A percentile compares a stretch with the other conserved stretches of the same genome.
Conservation (phyloP, 129 eudicot genomes). For the Logfia minima region DNA sequence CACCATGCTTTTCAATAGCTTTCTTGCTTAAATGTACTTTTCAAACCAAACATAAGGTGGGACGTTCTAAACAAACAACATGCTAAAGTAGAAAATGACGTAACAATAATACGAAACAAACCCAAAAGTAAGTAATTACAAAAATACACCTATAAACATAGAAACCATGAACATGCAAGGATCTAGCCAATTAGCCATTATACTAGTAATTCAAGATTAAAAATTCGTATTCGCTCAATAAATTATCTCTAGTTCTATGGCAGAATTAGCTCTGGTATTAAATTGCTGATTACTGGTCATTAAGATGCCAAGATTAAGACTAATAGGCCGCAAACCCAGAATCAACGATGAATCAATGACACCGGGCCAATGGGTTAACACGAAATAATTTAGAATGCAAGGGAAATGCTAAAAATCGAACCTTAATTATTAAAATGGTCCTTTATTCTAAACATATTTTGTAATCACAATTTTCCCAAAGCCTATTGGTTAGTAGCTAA, state of each 20-base stretch:
- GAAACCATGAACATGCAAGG: background rate
- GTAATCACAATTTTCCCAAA: no score
- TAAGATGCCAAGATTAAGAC: background rate
- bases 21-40: constrained; percentile 6
- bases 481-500: no score
- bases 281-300: background rate
- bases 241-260: background rate
- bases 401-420: no score
- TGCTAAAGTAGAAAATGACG: constrained; percentile 16
- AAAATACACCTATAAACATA: background rate
- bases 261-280: background rate
- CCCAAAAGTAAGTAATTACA: background rate
- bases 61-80: constrained; percentile 11
- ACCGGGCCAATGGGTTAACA: no score
- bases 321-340: no score
- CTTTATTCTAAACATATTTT: no score
- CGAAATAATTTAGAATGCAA: no score
- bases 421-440: no score
- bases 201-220: constrained; percentile 4
- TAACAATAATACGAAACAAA: constrained; percentile 12
- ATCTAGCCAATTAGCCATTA: constrained; percentile 1
- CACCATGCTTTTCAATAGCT: background rate
- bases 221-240: background rate
- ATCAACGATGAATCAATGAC: background rate
- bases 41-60: constrained; percentile 1